Conservation (phyloP, 306 rosid species). For the Ammopiptanthus mongolicus region DNA sequence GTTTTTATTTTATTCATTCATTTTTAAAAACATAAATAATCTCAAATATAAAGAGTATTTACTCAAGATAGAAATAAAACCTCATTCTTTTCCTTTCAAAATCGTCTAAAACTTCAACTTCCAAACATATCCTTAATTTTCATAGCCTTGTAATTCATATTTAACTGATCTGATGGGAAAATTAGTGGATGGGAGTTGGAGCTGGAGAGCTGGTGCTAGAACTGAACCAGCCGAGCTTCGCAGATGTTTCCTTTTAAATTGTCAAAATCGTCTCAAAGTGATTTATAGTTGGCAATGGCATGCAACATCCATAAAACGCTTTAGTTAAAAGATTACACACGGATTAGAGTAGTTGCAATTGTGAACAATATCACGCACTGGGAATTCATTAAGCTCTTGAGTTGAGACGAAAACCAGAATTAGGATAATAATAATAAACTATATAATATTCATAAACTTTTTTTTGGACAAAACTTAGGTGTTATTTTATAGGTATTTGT, state of each 20-base stretch:
- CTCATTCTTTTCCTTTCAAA: too few species aligned
- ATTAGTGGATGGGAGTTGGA: neutral
- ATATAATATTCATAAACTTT: conserved; percentile 9
- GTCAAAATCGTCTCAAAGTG: neutral
- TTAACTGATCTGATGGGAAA: neutral
- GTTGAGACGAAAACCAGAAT: conserved; percentile 4
- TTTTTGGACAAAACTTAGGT: too few species aligned
- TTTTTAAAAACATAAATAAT: too few species aligned
- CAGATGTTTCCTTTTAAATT: neutral
- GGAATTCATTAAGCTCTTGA: conserved; percentile 14
- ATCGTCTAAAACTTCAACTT: too few species aligned
- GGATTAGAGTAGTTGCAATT: neutral
- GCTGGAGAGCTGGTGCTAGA: neutral
- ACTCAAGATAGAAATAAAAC: too few species aligned
- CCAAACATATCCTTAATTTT: too few species aligned
- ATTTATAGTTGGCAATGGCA: neutral
- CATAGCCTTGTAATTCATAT: neutral
- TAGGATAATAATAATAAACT: conserved; percentile 18
- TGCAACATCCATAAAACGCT: neutral
- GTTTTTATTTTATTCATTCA: too few species aligned
- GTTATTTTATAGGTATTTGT: too few species aligned
- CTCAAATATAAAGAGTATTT: too few species aligned
- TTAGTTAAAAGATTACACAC: neutral
- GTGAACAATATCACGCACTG: neutral
- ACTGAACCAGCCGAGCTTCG: neutral